Evolutionary conservation across 2,329 filamentous ascomycete genomes (phyloP).

Genomic region (Ophiocordyceps sinensis): DNA sequence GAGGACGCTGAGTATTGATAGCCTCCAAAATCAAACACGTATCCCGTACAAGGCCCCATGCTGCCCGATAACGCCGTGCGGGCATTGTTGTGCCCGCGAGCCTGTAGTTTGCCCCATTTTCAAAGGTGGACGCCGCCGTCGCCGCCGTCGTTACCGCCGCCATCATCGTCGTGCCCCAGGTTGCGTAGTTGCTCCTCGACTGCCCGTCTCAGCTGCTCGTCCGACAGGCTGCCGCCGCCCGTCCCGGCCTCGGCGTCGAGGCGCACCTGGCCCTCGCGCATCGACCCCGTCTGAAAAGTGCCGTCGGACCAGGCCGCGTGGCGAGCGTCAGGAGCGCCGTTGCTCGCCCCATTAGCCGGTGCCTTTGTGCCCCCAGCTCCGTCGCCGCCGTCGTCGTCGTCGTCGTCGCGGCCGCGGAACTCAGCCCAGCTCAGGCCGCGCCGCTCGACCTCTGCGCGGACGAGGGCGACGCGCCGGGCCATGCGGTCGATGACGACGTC

Average conservation of each 20-base stretch:
- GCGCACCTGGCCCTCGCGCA: slow-evolving; percentile 34
- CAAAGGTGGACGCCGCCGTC: slow-evolving; percentile 50
- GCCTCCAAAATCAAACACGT: background rate
- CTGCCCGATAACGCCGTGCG: background rate
- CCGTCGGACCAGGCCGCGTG: slow-evolving; percentile 45
- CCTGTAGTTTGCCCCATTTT: background rate
- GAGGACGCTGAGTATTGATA: too few species aligned
- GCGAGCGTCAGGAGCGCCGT: slow-evolving; percentile 1
- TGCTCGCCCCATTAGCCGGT: background rate
- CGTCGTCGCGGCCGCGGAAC: slow-evolving; percentile 21
- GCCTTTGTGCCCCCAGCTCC: too few species aligned
- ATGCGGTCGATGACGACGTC: slow-evolving; percentile 53
- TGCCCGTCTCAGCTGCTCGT: slow-evolving; percentile 33
- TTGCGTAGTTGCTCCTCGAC: slow-evolving; percentile 39
- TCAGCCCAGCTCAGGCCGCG: slow-evolving; percentile 43
- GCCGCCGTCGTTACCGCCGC: slow-evolving; percentile 24
- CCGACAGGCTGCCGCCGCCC: slow-evolving; percentile 28
- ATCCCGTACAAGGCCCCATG: background rate
- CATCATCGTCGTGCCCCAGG: slow-evolving; percentile 10
- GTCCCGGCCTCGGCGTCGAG: slow-evolving; percentile 19
- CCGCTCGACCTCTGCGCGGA: slow-evolving; percentile 49
- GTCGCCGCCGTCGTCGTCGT: background rate
- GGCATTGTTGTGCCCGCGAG: background rate
- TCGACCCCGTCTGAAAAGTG: slow-evolving; percentile 46
- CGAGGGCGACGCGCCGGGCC: slow-evolving; percentile 47